Percentiles rank a stretch among this genome's conserved stretches.
phyloP scores from a whole-genome alignment of 495 filamentous ascomycete genomes.

The Tuber microsphaerosporum region DNA sequence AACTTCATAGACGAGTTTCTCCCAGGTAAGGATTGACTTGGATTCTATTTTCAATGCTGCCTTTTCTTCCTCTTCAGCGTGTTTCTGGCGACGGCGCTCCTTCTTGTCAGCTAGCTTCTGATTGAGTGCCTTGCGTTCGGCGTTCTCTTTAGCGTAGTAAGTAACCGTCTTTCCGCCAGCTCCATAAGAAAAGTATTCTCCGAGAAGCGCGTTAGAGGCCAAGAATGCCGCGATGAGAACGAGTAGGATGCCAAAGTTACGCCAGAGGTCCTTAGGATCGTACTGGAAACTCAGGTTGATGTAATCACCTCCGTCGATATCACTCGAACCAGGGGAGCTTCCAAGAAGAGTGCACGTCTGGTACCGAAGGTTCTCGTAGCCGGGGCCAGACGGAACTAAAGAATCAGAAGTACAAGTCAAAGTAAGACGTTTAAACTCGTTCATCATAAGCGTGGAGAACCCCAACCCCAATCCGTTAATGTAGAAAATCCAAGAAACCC shows the following conservation, averaged over 20 bases:
- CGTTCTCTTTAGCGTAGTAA: constrained; percentile 64
- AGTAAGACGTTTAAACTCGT: constrained; percentile 62
- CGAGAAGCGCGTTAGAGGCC: constrained; percentile 59
- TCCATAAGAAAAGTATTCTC: constrained; percentile 68
- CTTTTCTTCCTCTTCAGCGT: constrained; percentile 43
- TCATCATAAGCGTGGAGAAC: constrained; percentile 72
- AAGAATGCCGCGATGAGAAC: constrained; percentile 64
- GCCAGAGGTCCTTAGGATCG: constrained; percentile 56
- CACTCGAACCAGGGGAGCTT: constrained; percentile 54
- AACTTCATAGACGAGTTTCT: constrained; percentile 61
- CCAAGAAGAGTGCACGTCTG: constrained; percentile 71
- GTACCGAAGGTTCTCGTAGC: constrained; percentile 58
- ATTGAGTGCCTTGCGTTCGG: constrained; percentile 64
- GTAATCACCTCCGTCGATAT: constrained; percentile 57
- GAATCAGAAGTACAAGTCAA: constrained; percentile 59
- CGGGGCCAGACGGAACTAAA: constrained; percentile 58
- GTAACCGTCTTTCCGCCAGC: constrained; percentile 72
- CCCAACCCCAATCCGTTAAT: constrained; percentile 69
- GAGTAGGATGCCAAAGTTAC: constrained; percentile 68
- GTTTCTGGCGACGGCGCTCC: constrained; percentile 48
- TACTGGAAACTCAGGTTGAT: constrained; percentile 60
- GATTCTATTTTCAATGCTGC: constrained; percentile 59
- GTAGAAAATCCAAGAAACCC: constrained; percentile 76
- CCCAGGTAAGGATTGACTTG: constrained; percentile 53
- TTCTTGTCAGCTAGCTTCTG: constrained; percentile 55